Conservation (phyloP, 441 rosid species). For the Raphanus hybrid region DNA sequence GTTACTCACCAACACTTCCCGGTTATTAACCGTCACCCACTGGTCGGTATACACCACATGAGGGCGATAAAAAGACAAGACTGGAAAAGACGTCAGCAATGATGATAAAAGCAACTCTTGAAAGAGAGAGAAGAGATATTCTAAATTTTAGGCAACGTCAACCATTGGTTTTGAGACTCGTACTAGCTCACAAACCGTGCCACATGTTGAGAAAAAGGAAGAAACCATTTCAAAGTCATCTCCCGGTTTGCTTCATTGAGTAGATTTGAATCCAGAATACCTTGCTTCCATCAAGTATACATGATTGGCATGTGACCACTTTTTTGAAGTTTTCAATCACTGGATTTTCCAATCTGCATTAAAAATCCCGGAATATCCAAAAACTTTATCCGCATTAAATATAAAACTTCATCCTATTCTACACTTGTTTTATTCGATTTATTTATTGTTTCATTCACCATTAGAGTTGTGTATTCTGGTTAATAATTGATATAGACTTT, state of each 20-base stretch:
- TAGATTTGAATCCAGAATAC: conserved; percentile 19
- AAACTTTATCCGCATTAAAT: not conserved
- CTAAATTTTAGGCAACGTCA: conserved; percentile 24
- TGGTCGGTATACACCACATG: conserved; percentile 78
- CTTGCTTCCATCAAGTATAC: conserved; percentile 8
- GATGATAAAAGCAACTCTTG: conserved; percentile 19
- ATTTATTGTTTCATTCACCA: not conserved
- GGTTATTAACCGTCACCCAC: conserved; percentile 57
- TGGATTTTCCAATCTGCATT: not conserved
- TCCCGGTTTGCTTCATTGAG: conserved; percentile 22
- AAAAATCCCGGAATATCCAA: not conserved
- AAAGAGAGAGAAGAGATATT: no score
- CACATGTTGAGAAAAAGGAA: conserved; percentile 23
- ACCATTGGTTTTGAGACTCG: not conserved
- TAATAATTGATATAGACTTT: not conserved
- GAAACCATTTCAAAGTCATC: conserved; percentile 25
- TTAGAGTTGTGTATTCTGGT: not conserved
- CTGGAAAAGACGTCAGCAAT: conserved; percentile 41
- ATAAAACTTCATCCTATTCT: not conserved
- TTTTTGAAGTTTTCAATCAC: not conserved
- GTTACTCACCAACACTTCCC: conserved; percentile 93
- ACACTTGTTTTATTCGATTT: not conserved
- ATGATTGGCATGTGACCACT: conserved; percentile 2
- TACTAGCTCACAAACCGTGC: conserved; percentile 6
- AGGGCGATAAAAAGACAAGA: conserved; percentile 64